Evolutionary conservation across 495 filamentous ascomycete species (phyloP), one percentile per base, ranked within the genome.

Genomic region (Lindgomyces ingoldianus): DNA sequence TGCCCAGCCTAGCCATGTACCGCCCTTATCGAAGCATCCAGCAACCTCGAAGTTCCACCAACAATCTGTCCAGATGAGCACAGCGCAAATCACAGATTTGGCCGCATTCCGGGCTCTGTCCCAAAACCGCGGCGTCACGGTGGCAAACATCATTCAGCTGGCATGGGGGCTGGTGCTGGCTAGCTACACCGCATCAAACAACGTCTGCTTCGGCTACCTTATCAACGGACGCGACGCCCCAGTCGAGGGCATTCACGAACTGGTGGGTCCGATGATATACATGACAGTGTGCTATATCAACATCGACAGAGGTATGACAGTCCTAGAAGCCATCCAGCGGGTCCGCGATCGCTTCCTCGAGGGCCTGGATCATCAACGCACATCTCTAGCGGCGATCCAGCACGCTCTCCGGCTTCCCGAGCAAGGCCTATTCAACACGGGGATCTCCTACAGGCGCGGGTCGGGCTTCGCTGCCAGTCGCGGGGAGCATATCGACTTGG

Each of bases 1-100:
- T 6, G 56, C 81, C 1, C 74, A 78, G 54, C 82, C 83, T 0
- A 82, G 80, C 52, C 64, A 77, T 41, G 81, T 86, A 67, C 82
- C 84, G 39, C 30, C 52, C 25, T 29, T 42, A 18, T n/a, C n/a
- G n/a, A n/a, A n/a, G n/a, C n/a, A n/a, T n/a, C n/a, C n/a, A n/a
- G n/a, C n/a, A n/a, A n/a, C n/a, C n/a, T n/a, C n/a, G n/a, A n/a
- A n/a, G n/a, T n/a, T n/a, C n/a, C n/a, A n/a, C n/a, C n/a, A n/a
- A n/a, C n/a, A n/a, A n/a, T n/a, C n/a, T n/a, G n/a, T n/a, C 52
- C 25, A 18, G 18, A 21, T 4, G 8, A 42, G 2, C 25, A 22
- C 52, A 42, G 14, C 39, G 18, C 18, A 36, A 56, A 36, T 56
- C 36, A 12, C 30, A n/a, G 25, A 29, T 18, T 56, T 56, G 25